Conservation (phyloP, 2,329 filamentous ascomycete species). For the Celoporthe dispersa region DNA sequence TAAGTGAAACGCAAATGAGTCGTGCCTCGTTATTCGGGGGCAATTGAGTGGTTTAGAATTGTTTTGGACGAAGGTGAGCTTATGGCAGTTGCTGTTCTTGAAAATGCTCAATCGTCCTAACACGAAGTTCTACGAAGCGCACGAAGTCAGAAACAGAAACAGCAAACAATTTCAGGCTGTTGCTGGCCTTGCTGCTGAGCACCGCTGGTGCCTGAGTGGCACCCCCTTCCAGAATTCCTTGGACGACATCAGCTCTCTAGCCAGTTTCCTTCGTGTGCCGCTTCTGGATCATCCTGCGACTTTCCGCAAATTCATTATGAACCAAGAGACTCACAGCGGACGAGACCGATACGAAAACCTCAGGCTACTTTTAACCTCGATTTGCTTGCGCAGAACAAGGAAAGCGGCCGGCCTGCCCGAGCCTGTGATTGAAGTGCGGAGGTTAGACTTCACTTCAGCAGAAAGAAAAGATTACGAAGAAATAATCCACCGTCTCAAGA, state of each 20-base stretch:
- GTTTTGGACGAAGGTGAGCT: conserved; percentile 32
- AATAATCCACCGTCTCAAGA: neutral
- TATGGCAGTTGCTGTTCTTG: neutral
- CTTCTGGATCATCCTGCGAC: conserved; percentile 24
- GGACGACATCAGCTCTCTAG: conserved; percentile 32
- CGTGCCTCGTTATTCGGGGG: neutral
- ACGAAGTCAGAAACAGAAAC: conserved; percentile 31
- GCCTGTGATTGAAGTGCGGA: neutral
- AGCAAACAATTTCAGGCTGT: conserved; percentile 34
- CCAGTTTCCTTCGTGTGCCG: conserved; percentile 32
- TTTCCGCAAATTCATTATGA: conserved; percentile 25
- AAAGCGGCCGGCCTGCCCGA: neutral
- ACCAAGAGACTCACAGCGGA: neutral
- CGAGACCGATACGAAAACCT: conserved; percentile 1
- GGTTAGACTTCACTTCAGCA: neutral
- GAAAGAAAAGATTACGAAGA: conserved; percentile 1
- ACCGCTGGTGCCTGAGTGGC: conserved; percentile 34
- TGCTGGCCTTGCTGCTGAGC: conserved; percentile 28
- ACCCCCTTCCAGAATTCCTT: conserved; percentile 35
- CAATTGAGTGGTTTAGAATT: conserved; percentile 15
- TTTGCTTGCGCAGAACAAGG: conserved; percentile 6
- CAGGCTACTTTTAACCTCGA: neutral
- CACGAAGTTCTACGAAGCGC: conserved; percentile 15
- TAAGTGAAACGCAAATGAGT: neutral
- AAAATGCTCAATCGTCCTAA: neutral